Evolutionary conservation across 768 basidiomycete species (phyloP), one percentile per base, ranked within the genome.

Genomic region (Auricularia auricula-judae): DNA sequence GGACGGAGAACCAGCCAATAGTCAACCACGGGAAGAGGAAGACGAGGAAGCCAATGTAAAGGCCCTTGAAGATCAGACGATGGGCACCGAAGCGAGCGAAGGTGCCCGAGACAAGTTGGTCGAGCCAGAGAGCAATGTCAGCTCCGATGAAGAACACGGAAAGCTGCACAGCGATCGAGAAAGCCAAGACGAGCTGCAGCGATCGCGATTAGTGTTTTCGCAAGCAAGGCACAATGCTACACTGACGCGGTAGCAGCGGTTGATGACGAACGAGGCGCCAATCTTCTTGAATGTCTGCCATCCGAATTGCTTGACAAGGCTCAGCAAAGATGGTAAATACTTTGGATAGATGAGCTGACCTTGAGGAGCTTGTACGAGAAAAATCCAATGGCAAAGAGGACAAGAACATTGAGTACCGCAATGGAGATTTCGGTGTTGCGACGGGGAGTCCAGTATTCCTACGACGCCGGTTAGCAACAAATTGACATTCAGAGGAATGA

Each of bases 271-370:
- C 4, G 86, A 88, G 11, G 90, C 89, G 43, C 90, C 89, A 62
- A 91, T 84, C 64, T 89, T 87, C 73, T 90, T 90, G 81, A 91
- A 93, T 0, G 89, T 93, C 74, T 89, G 88, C 89, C 89, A 93
- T 54, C 90, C 88, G 72, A 89, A 92, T 16, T 80, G 70, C 87
- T 89, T 63, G 12, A 23, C 3, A 34, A 60, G 39, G 39, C 39
- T 42, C 63, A 29, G 42, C 3, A 14, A 58, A 35, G 16, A 53
- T 35, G 42, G 65, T 14, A 43, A 8, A 29, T 4, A 3, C 29
- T 18, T 47, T n/a, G 34, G 21, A 34, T 42, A 43, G 51, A 34
- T 64, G 67, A 69, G 21, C 67, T 33, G 62, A 89, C 89, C 81
- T 87, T 89, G 70, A 87, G 79, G 34, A 93, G 78, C 68, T 78